Percentiles rank a stretch among this genome's conserved stretches.
Conservation (phyloP, 106 monocot species). For the Dioscorea dumetorum region DNA sequence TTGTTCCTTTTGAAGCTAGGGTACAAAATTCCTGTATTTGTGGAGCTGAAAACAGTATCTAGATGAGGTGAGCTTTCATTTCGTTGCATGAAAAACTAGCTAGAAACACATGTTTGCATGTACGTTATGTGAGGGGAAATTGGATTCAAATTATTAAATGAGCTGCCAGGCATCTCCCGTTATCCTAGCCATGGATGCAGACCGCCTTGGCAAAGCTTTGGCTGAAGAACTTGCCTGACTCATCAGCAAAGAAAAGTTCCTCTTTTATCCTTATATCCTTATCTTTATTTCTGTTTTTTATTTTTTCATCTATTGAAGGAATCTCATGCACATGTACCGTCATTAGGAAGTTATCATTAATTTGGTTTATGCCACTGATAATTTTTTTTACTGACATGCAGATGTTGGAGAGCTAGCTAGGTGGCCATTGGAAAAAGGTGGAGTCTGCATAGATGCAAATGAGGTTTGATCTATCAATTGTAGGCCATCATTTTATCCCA, state of each 20-base stretch:
- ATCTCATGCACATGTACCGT: too few relatives aligned
- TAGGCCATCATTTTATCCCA: too few relatives aligned
- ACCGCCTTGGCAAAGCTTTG: conserved; percentile 34
- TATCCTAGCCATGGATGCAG: conserved; percentile 46
- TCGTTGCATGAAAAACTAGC: not conserved
- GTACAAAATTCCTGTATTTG: conserved; percentile 32
- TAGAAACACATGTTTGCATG: not conserved
- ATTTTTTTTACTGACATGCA: conserved; percentile 1
- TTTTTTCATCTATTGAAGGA: not conserved
- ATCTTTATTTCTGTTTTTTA: not conserved
- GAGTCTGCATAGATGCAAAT: conserved; percentile 41
- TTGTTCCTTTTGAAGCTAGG: conserved; percentile 27
- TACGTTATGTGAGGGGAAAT: not conserved
- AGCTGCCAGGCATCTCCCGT: conserved; percentile 30
- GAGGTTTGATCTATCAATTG: conserved; percentile 17
- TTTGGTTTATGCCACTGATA: too few relatives aligned
- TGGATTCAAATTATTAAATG: conserved; percentile 1
- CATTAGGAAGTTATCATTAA: too few relatives aligned
- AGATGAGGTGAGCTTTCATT: conserved; percentile 19
- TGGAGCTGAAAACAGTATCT: conserved; percentile 41
- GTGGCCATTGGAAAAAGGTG: conserved; percentile 33
- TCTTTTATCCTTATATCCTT: not conserved
- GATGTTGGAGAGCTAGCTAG: conserved; percentile 42
- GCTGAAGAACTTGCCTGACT: conserved; percentile 44
- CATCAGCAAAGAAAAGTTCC: conserved; percentile 44